These are phyloP conservation scores for Cicer arietinum DNA, from an alignment of 306 rosid species.

Conservation along the genomic window DNA sequence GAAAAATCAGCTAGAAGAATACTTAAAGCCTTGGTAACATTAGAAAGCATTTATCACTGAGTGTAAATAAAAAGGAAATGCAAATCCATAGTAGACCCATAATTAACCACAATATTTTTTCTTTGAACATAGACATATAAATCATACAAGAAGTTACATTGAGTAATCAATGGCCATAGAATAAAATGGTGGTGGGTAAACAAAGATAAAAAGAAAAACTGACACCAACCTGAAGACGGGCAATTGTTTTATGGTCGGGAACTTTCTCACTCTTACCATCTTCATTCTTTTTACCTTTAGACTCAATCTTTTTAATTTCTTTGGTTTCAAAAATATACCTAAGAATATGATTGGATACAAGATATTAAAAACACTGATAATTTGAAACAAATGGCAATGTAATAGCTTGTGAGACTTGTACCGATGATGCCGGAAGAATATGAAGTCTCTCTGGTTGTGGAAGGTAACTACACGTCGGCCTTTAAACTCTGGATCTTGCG, in stretches of 20 bases:
- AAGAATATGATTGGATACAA: conserved; percentile 26
- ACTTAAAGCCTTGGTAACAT: neutral
- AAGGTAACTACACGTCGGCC: conserved; percentile 92
- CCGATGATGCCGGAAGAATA: conserved; percentile 95
- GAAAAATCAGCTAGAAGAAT: conserved; percentile 34
- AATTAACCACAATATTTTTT: neutral
- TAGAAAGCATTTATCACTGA: neutral
- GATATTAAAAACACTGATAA: conserved; percentile 37
- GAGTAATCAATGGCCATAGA: conserved; percentile 18
- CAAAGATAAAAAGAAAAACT: conserved; percentile 9
- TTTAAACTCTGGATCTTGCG: conserved; percentile 85
- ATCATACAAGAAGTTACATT: conserved; percentile 14
- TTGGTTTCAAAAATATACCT: conserved; percentile 83
- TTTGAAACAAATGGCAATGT: neutral
- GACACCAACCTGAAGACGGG: conserved; percentile 85
- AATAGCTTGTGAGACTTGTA: conserved; percentile 37
- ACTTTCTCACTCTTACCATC: conserved; percentile 55
- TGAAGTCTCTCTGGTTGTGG: conserved; percentile 93
- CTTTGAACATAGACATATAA: no score
- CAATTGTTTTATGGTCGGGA: conserved; percentile 58
- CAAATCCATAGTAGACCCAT: conserved; percentile 25
- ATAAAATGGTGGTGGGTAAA: conserved; percentile 23
- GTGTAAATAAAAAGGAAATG: conserved; percentile 17
- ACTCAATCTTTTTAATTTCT: conserved; percentile 61
- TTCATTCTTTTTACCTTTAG: conserved; percentile 60